These are phyloP conservation scores for Nigrospora sphaerica DNA, from an alignment of 2,329 filamentous ascomycete genomes.

Conservation along the genomic window DNA sequence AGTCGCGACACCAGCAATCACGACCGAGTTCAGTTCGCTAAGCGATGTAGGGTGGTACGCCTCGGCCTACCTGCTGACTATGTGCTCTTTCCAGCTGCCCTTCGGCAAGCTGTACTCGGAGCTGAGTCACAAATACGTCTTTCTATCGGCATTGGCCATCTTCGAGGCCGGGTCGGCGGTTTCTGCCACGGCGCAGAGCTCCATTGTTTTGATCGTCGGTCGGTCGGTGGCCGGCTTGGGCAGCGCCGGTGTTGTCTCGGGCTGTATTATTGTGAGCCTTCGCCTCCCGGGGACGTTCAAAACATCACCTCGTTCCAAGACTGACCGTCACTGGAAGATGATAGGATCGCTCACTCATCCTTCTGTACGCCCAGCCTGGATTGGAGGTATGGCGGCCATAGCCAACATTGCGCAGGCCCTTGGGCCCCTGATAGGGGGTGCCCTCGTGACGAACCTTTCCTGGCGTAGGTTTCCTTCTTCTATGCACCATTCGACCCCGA, in stretches of 20 bases:
- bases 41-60: background rate
- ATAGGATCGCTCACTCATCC: background rate
- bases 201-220: constrained; percentile 8
- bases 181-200: constrained; percentile 25
- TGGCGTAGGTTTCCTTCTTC: too few species aligned
- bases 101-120: background rate
- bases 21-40: background rate
- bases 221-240: constrained; percentile 25
- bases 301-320: background rate
- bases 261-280: constrained; percentile 11
- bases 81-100: background rate
- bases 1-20: background rate
- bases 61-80: background rate
- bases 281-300: background rate
- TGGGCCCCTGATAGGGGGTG: too few species aligned
- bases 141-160: constrained; percentile 12
- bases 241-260: constrained; percentile 23
- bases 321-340: background rate
- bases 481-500: too few species aligned
- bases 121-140: background rate
- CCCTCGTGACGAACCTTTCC: too few species aligned
- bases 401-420: too few species aligned
- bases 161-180: constrained; percentile 27
- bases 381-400: background rate
- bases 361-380: background rate